Base-by-base conservation (phyloP, 441 rosid genomes). In the Gossypium davidsonii region DNA sequence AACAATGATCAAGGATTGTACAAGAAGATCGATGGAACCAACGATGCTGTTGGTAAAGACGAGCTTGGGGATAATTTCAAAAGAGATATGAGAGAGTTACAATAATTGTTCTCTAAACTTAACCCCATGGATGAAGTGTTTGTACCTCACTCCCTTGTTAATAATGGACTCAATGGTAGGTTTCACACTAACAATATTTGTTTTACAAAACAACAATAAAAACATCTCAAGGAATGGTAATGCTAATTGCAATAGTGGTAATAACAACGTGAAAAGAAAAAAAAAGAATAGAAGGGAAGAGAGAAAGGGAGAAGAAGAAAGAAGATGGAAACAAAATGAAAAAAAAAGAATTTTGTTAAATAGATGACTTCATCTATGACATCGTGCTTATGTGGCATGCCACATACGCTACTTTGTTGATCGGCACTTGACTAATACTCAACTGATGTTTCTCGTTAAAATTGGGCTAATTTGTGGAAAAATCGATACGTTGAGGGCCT, bases 81-180 rank as follows among this genome's bases (percentile, higher is more conserved):
- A 64, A 82, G 87, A 67, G 91, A 89, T 57, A 83, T 91, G 81
- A 87, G 84, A 80, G 94, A 93, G 82, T 83, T 93, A 74, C 88
- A 84, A 57, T 96, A 93, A 75, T 90, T 93, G 26, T 89, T 93
- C 76, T 87, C 97, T 37, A 93, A 93, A 84, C 93, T 93, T 12
- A 93, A 93, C 62, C 98, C 97, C 62, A 84, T 89, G 94, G 98
- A 96, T 23, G 83, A 85, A 78, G 98, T 90, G 83, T 93, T 91
- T 73, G 96, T 93, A 58, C 97, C 97, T 76, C 91, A 89, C 59
- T 89, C 98, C 0, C 84, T 81, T 28, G 79, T 81, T 61, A 84
- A 65, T 57, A 71, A 74, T 46, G 82, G 66, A 3, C 53, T 4
- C 78, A 70, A 74, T 12, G 86, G 85, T 21, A 83, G 87, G 8